Evolutionary conservation across 305 asterid genomes (phyloP).

Genomic region (Withania somnifera): DNA sequence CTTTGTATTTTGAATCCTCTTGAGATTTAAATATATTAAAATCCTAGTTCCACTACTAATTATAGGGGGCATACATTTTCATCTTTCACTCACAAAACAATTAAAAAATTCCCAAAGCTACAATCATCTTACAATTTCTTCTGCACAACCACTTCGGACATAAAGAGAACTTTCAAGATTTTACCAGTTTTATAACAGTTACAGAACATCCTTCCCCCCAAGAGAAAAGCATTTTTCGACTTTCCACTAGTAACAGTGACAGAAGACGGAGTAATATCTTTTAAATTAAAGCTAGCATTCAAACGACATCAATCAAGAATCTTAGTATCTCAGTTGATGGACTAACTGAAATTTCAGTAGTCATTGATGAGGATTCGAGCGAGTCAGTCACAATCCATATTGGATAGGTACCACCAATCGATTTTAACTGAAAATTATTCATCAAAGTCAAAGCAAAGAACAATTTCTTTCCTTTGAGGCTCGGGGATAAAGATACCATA

Average conservation of each 20-base stretch:
- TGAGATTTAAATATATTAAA: too few species aligned
- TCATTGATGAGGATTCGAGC: too few species aligned
- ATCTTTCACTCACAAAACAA: not conserved
- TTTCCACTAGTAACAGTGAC: not conserved
- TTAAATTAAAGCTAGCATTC: not conserved
- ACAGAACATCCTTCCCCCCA: not conserved
- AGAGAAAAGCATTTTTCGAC: not conserved
- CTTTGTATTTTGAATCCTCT: not conserved
- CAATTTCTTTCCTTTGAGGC: too few species aligned
- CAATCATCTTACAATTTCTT: not conserved
- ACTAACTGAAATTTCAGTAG: too few species aligned
- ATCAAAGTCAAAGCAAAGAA: too few species aligned
- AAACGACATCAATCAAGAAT: too few species aligned
- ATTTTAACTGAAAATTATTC: too few species aligned
- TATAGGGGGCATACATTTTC: not conserved
- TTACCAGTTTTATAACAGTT: not conserved
- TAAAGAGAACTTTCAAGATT: not conserved
- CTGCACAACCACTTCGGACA: not conserved
- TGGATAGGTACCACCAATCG: too few species aligned
- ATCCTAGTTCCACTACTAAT: not conserved
- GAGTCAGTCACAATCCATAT: too few species aligned
- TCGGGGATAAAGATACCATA: too few species aligned
- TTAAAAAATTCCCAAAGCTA: not conserved
- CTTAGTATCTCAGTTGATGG: too few species aligned
- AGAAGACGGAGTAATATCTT: not conserved